Evolutionary conservation across 352 stramenopile genomes (phyloP), one percentile per base, ranked within the genome.

Genomic region (Globisporangium radiosum): DNA sequence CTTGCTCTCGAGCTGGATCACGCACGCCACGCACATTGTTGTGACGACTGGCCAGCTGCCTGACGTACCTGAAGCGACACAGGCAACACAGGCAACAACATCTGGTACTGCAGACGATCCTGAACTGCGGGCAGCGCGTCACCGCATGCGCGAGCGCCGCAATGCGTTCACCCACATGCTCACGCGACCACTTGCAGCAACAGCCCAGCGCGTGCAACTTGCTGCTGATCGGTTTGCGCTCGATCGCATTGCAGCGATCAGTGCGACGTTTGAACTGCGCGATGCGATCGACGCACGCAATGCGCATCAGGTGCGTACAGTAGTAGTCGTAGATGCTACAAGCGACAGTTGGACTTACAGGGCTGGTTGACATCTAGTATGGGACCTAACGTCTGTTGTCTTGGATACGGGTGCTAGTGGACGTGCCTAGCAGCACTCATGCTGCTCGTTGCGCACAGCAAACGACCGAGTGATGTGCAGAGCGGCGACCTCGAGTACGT

Each of bases 141-240:
- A 88, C 51, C 70, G 80, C 50, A 79, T 77, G 56, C 66, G 66
- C 9, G 75, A 91, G 61, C 73, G 83, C 9, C 86, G 72, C 59
- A 88, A 82, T 52, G 85, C 83, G 13, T 73, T 92, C 37, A 77
- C 75, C 8, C 64, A 88, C 1, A 85, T 90, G 69, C 54, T 90
- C 37, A 68, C 64, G 11, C 80, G 78, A 1, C 69, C 71, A 5
- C 65, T 90, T 54, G 68, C 81, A 3, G 73, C 78, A 56, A 66
- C 85, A 25, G 73, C 80, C 6, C 64, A 75, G 7, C 72, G 85
- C 49, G 47, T 89, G 4, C 66, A 76, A 45, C 69, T 92, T 39
- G 65, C 65, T 7, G 70, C 64, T 17, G 78, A 90, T 57, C 76
- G 78, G 7, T 75, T 84, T 53, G 59, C 72, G 5, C 79, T 80